These are phyloP conservation scores for Camellia japonica DNA, from an alignment of 148 eudicot genomes.

Conservation along the genomic window DNA sequence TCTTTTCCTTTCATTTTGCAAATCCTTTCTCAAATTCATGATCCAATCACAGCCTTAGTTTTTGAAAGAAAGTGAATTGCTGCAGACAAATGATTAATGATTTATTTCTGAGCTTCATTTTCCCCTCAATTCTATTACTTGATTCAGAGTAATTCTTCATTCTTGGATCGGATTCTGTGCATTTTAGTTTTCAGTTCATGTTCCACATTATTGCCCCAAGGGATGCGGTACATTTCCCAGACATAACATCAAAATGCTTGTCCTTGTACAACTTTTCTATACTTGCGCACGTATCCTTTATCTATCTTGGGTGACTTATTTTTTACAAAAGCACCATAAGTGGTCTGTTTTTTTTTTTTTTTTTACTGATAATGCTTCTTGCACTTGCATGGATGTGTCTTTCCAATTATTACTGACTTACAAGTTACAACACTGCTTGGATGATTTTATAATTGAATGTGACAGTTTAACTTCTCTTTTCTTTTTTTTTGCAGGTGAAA, in stretches of 20 bases:
- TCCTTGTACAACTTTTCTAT: neutral
- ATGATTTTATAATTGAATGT: neutral
- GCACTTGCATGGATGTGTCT: neutral
- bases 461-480: neutral
- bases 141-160: neutral
- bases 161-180: neutral
- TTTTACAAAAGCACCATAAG: neutral
- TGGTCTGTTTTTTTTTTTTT: neutral
- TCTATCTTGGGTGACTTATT: neutral
- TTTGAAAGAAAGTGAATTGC: neutral
- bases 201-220: neutral
- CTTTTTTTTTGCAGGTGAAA: slow-evolving; percentile 61
- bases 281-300: neutral
- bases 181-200: neutral
- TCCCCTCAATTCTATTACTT: neutral
- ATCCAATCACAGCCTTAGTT: neutral
- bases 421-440: neutral
- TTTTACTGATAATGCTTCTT: slow-evolving; percentile 1
- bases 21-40: too few relatives aligned
- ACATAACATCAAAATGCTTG: slow-evolving; percentile 1
- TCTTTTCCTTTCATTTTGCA: too few relatives aligned
- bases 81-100: neutral
- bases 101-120: neutral
- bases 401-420: neutral
- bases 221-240: neutral